Conservation (phyloP, 2,329 filamentous ascomycete species). For the Phialophora verrucosa region DNA sequence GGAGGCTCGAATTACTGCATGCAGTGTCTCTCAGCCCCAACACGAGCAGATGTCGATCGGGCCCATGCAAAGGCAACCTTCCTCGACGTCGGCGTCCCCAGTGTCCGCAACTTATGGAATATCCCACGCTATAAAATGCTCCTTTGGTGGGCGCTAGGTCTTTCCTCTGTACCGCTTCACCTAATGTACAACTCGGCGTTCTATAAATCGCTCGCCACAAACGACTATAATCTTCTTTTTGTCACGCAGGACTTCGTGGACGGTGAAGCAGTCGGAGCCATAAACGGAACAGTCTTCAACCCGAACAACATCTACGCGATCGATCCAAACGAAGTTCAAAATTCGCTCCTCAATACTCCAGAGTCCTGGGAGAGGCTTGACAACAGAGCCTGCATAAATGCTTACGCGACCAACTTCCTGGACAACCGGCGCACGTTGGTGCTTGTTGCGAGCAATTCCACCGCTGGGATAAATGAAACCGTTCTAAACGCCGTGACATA, state of each 20-base stretch:
- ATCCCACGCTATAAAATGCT: slow-evolving; percentile 29
- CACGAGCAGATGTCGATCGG: slow-evolving; percentile 42
- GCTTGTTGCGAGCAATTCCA: slow-evolving; percentile 27
- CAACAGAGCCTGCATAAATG: slow-evolving; percentile 25
- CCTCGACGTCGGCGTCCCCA: slow-evolving; percentile 44
- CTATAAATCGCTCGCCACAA: slow-evolving; percentile 37
- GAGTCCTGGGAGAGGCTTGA: slow-evolving; percentile 24
- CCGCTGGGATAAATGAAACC: background rate
- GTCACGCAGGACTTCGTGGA: slow-evolving; percentile 36
- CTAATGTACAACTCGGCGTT: slow-evolving; percentile 43
- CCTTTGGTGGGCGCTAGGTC: slow-evolving; percentile 37
- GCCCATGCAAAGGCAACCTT: slow-evolving; percentile 41
- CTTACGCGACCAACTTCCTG: slow-evolving; percentile 29
- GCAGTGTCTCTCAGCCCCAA: slow-evolving; percentile 45
- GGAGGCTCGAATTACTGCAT: slow-evolving; percentile 46
- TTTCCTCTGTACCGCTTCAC: slow-evolving; percentile 41
- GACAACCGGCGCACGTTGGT: slow-evolving; percentile 30
- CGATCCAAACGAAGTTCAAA: background rate
- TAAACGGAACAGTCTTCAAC: background rate
- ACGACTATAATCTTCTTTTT: slow-evolving; percentile 38
- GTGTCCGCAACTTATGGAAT: slow-evolving; percentile 39
- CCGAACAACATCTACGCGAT: background rate
- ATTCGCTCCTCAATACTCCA: slow-evolving; percentile 2
- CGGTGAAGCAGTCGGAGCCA: slow-evolving; percentile 5
- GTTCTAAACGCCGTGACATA: background rate